Evolutionary conservation across 1,139 yeast species (phyloP).

Genomic region (Pichia sp.): DNA sequence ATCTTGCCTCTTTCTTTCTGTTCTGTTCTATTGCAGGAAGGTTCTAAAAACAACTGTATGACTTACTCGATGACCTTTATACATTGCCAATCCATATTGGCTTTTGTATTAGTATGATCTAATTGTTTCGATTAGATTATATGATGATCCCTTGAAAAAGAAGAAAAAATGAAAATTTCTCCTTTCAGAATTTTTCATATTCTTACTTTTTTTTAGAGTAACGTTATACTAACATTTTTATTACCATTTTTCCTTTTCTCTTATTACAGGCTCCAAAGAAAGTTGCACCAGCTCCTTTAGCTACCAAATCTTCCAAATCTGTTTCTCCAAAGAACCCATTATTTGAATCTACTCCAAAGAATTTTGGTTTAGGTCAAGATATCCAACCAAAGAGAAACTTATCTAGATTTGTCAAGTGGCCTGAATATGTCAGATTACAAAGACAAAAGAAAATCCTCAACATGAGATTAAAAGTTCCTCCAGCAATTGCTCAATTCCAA

Average conservation of each 20-base stretch:
- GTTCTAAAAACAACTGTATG: constrained; percentile 3
- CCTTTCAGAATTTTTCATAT: background rate
- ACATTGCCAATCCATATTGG: background rate
- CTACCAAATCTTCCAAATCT: constrained; percentile 32
- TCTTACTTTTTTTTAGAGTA: constrained; percentile 14
- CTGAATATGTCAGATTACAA: constrained; percentile 92
- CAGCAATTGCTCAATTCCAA: constrained; percentile 94
- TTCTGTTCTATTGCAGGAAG: constrained; percentile 13
- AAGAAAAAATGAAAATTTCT: background rate
- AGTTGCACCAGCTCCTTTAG: constrained; percentile 84
- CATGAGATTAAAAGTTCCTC: constrained; percentile 97
- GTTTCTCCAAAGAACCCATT: constrained; percentile 44
- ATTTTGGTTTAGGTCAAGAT: constrained; percentile 94
- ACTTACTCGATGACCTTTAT: constrained; percentile 13
- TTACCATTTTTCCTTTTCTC: constrained; percentile 49
- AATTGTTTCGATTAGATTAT: background rate
- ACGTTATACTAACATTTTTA: constrained; percentile 21
- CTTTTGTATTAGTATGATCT: background rate
- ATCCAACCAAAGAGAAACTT: constrained; percentile 94
- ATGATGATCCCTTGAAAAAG: constrained; percentile 1
- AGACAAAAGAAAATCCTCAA: constrained; percentile 96
- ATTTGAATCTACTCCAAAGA: constrained; percentile 81
- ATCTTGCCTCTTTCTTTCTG: constrained; percentile 9
- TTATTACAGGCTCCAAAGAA: constrained; percentile 80
- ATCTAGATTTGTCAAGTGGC: constrained; percentile 96